A percentile compares a stretch with the other conserved stretches of the same genome.
Evolutionary conservation across 768 basidiomycete species (phyloP).

Genomic region (Pisolithus sp.): DNA sequence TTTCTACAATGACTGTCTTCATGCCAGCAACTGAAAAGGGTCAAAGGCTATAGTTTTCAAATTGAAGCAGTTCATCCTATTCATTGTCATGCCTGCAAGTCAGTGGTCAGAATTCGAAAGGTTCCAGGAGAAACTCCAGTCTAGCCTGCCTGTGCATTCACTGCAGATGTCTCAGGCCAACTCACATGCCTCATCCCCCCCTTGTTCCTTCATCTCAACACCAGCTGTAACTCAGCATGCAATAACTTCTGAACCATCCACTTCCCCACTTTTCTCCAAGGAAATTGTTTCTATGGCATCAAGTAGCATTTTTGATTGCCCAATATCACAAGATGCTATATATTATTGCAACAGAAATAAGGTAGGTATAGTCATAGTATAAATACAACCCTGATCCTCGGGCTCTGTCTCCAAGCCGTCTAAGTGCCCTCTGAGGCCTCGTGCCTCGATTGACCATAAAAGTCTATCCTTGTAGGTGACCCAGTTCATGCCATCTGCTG

Average conservation of each 20-base stretch:
- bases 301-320: background rate
- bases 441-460: too few species aligned
- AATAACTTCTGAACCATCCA: background rate
- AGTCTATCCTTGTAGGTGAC: too few species aligned
- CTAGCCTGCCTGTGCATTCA: too few species aligned
- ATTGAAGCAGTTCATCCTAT: background rate
- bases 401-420: too few species aligned
- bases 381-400: too few species aligned
- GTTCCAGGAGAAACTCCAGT: background rate
- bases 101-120: conserved; percentile 6
- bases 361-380: background rate
- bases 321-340: background rate
- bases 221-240: background rate
- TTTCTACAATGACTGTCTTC: conserved; percentile 3
- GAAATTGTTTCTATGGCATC: too few species aligned
- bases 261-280: background rate
- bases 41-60: conserved; percentile 2
- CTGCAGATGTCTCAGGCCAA: too few species aligned
- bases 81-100: conserved; percentile 1
- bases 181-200: background rate
- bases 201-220: background rate
- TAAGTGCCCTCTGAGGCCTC: too few species aligned
- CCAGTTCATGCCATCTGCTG: too few species aligned
- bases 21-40: background rate
- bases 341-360: background rate